phyloP scores from a whole-genome alignment of 2,329 filamentous ascomycete genomes.

The Phyllosticta paracitricarpa region DNA sequence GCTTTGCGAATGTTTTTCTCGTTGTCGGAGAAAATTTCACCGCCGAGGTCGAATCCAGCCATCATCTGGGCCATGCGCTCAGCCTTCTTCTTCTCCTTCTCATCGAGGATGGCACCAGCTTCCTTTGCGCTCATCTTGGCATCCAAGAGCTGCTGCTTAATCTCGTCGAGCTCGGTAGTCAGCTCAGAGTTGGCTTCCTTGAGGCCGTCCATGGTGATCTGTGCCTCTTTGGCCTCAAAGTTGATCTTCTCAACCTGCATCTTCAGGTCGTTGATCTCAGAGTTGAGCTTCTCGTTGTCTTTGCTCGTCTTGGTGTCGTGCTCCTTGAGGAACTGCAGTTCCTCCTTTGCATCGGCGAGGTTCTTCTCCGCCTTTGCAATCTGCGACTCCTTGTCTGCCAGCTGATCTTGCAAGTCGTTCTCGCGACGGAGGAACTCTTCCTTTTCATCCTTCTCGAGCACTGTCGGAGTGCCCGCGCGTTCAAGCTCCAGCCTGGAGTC shows the following conservation, averaged over 20 bases:
- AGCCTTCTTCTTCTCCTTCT: constrained; percentile 97
- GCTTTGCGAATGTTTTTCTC: constrained; percentile 75
- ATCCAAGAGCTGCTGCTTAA: constrained; percentile 92
- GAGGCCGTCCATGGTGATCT: constrained; percentile 94
- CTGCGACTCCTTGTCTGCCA: constrained; percentile 82
- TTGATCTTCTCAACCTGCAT: constrained; percentile 94
- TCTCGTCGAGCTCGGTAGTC: constrained; percentile 81
- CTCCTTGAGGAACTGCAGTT: constrained; percentile 75
- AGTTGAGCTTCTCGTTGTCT: constrained; percentile 78
- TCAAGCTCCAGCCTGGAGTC: constrained; percentile 61
- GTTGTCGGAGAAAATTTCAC: constrained; percentile 87
- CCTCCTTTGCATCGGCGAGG: constrained; percentile 74
- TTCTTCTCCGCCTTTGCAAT: constrained; percentile 71
- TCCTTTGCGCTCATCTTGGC: constrained; percentile 96
- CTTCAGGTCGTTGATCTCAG: constrained; percentile 83
- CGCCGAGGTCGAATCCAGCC: constrained; percentile 92
- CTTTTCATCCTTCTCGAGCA: constrained; percentile 91
- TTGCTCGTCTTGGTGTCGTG: constrained; percentile 73
- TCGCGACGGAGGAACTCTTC: constrained; percentile 92
- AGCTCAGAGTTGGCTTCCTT: constrained; percentile 94
- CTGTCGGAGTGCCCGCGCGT: constrained; percentile 73
- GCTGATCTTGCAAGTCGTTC: constrained; percentile 93
- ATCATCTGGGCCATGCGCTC: constrained; percentile 99
- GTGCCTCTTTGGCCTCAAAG: constrained; percentile 93
- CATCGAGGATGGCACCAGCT: constrained; percentile 77